phyloP scores from a whole-genome alignment of 2,329 filamentous ascomycete species.

The Epicoccum sorghinum region DNA sequence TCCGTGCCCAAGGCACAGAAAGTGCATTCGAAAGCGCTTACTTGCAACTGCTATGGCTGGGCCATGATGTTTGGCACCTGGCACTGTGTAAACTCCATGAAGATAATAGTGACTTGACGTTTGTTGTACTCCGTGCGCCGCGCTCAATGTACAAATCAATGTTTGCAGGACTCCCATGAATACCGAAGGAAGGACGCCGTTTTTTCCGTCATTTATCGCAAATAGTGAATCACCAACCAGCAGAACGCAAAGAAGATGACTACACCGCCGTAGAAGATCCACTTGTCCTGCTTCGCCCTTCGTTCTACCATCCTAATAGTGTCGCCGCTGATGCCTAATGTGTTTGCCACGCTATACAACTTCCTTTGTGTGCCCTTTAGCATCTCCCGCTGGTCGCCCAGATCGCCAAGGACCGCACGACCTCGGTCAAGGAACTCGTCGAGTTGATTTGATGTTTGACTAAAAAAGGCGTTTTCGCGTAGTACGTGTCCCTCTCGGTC shows the following conservation, averaged over 20 bases:
- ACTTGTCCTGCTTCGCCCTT: constrained; percentile 92
- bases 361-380: constrained; percentile 91
- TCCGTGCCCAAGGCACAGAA: too few species aligned
- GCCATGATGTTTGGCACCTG: too few species aligned
- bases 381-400: constrained; percentile 90
- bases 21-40: too few species aligned
- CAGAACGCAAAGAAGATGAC: constrained; percentile 89
- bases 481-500: constrained; percentile 81
- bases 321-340: constrained; percentile 88
- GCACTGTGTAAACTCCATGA: too few species aligned
- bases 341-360: constrained; percentile 92
- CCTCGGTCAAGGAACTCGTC: constrained; percentile 95
- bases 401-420: constrained; percentile 84
- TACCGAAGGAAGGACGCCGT: not conserved
- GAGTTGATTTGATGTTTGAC: constrained; percentile 79
- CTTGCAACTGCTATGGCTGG: too few species aligned
- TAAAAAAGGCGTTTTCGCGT: constrained; percentile 87
- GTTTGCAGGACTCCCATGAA: not conserved
- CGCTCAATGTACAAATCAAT: not conserved
- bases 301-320: constrained; percentile 97
- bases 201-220: constrained; percentile 56
- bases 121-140: not conserved
- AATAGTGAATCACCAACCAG: constrained; percentile 84
- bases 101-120: too few species aligned
- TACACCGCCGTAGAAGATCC: constrained; percentile 92